A percentile compares a stretch with the other conserved stretches of the same genome.
phyloP scores from a whole-genome alignment of 73 alveolate species.

The Uronychia binucleata region DNA sequence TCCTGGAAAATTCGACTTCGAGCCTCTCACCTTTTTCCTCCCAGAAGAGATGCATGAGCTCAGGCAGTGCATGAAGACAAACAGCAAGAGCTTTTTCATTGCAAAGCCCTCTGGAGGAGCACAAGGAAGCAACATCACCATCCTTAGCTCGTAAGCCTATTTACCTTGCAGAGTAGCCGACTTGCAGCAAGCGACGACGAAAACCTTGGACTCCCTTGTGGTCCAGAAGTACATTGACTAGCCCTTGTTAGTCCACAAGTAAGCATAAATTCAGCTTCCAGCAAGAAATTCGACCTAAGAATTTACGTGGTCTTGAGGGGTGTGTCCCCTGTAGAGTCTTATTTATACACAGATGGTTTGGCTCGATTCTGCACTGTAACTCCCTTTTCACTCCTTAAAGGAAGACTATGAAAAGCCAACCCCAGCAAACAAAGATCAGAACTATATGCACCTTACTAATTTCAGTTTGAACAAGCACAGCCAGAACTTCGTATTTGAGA shows the following conservation, averaged over 20 bases:
- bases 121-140: background rate
- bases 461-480: background rate
- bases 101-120: background rate
- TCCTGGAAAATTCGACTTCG: background rate
- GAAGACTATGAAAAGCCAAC: background rate
- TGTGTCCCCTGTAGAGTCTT: background rate
- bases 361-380: background rate
- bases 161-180: too few species aligned
- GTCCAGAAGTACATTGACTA: background rate
- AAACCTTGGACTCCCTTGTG: background rate
- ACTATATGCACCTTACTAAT: background rate
- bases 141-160: background rate
- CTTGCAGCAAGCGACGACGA: background rate
- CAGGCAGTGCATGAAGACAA: background rate
- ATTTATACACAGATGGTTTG: background rate
- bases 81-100: background rate
- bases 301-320: background rate
- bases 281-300: background rate
- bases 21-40: background rate
- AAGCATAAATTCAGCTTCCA: background rate
- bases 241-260: background rate
- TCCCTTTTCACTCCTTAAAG: background rate
- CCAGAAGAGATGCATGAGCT: background rate
- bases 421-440: background rate
- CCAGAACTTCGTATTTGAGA: background rate